phyloP scores from a whole-genome alignment of 2,329 filamentous ascomycete species.

The Emergomyces pasteurianus region DNA sequence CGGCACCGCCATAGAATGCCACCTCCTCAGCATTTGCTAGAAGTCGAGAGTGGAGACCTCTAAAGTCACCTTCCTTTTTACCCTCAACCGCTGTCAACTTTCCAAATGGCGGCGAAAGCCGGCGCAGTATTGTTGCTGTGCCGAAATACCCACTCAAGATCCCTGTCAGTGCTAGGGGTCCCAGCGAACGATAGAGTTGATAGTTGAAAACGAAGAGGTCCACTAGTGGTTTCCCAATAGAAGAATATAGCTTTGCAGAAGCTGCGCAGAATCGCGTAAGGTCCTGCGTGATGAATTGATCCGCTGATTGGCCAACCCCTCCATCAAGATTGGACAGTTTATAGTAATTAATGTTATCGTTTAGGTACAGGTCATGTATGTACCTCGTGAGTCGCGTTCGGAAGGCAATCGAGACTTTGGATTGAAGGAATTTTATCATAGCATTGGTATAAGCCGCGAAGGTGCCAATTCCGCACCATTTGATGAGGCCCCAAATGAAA shows the following conservation, averaged over 20 bases:
- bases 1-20: constrained; percentile 90
- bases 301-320: constrained; percentile 78
- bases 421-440: constrained; percentile 97
- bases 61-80: constrained; percentile 87
- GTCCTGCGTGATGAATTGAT: constrained; percentile 97
- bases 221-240: constrained; percentile 93
- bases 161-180: constrained; percentile 73
- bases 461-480: constrained; percentile 91
- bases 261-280: constrained; percentile 89
- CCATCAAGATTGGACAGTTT: constrained; percentile 89
- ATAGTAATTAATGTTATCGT: constrained; percentile 91
- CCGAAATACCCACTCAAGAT: constrained; percentile 87
- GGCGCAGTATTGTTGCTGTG: constrained; percentile 78
- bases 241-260: constrained; percentile 87
- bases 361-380: constrained; percentile 93
- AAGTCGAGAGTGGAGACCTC: constrained; percentile 76
- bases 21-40: constrained; percentile 97
- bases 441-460: constrained; percentile 96
- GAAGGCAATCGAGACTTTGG: constrained; percentile 97
- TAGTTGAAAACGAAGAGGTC: constrained; percentile 97
- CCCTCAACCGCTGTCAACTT: constrained; percentile 95
- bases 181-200: constrained; percentile 83
- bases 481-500: constrained; percentile 78
- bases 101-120: constrained; percentile 86
- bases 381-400: constrained; percentile 88